phyloP scores from a whole-genome alignment of 2,329 filamentous ascomycete genomes.

The Pseudocercospora cruenta region DNA sequence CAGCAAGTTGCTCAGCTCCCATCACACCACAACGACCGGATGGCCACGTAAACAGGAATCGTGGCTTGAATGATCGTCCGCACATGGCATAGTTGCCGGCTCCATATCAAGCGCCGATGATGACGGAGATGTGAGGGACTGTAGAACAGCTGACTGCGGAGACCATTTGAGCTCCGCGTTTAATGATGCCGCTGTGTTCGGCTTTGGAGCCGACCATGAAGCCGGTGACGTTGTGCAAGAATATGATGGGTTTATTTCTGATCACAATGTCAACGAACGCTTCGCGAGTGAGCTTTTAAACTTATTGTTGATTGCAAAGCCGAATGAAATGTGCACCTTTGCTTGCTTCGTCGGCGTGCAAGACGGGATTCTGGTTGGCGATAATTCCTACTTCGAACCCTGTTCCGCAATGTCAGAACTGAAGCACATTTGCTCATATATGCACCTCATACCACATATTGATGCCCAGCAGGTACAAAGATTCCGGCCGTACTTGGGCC shows the following conservation, averaged over 20 bases:
- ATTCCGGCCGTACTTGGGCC: neutral
- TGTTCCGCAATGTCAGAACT: neutral
- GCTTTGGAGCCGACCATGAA: slow-evolving; percentile 55
- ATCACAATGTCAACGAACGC: neutral
- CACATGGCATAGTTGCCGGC: slow-evolving; percentile 55
- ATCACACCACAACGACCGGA: slow-evolving; percentile 17
- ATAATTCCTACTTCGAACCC: slow-evolving; percentile 9
- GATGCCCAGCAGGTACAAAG: neutral
- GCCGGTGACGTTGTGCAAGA: slow-evolving; percentile 53
- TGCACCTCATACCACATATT: neutral
- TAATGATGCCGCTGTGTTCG: slow-evolving; percentile 51
- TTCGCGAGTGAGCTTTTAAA: neutral
- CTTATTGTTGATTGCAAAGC: slow-evolving; percentile 49
- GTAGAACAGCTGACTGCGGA: slow-evolving; percentile 50
- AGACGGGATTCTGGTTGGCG: slow-evolving; percentile 15
- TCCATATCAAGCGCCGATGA: slow-evolving; percentile 51
- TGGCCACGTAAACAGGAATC: slow-evolving; percentile 48
- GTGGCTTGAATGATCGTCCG: slow-evolving; percentile 46
- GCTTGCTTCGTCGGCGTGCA: slow-evolving; percentile 39
- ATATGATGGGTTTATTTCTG: slow-evolving; percentile 47
- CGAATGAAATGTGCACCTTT: slow-evolving; percentile 51
- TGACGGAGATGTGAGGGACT: slow-evolving; percentile 51
- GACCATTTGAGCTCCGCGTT: slow-evolving; percentile 50
- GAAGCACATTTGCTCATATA: neutral
- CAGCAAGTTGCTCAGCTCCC: slow-evolving; percentile 19